Percentiles rank a stretch among this genome's conserved stretches.
Evolutionary conservation across 2,329 filamentous ascomycete genomes (phyloP).

Genomic region (Monosporascus cannonballus): DNA sequence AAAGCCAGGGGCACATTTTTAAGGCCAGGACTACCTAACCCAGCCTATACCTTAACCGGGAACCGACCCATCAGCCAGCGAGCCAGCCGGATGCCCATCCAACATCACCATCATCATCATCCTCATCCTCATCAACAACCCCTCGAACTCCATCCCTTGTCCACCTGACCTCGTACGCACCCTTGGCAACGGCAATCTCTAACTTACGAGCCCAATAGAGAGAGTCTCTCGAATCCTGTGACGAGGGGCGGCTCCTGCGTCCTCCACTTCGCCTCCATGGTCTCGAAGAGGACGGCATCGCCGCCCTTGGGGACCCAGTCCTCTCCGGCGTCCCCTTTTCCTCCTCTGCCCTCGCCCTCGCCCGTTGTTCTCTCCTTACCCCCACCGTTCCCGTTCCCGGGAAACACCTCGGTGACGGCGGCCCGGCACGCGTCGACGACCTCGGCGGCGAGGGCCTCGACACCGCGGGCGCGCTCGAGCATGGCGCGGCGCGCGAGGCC

Average conservation of each 20-base stretch:
- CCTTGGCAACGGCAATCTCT: no score
- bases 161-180: no score
- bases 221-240: conserved; percentile 42
- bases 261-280: conserved; percentile 38
- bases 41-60: no score
- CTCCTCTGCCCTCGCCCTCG: conserved; percentile 12
- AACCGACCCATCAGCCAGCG: no score
- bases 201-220: conserved; percentile 38
- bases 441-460: conserved; percentile 68
- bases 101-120: no score
- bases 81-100: background rate
- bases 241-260: conserved; percentile 43
- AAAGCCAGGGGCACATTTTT: background rate
- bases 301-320: conserved; percentile 37
- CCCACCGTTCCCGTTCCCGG: conserved; percentile 11
- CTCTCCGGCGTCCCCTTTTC: conserved; percentile 19
- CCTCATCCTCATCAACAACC: background rate
- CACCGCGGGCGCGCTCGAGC: conserved; percentile 76
- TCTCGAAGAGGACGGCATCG: conserved; percentile 47
- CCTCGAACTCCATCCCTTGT: background rate
- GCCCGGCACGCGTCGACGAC: conserved; percentile 63
- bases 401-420: conserved; percentile 67
- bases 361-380: conserved; percentile 9
- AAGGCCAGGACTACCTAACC: no score
- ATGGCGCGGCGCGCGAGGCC: conserved; percentile 75